Percentiles rank a stretch among this genome's conserved stretches.
Conservation (phyloP, 148 eudicot species). For the Chenopodium suecicum region DNA sequence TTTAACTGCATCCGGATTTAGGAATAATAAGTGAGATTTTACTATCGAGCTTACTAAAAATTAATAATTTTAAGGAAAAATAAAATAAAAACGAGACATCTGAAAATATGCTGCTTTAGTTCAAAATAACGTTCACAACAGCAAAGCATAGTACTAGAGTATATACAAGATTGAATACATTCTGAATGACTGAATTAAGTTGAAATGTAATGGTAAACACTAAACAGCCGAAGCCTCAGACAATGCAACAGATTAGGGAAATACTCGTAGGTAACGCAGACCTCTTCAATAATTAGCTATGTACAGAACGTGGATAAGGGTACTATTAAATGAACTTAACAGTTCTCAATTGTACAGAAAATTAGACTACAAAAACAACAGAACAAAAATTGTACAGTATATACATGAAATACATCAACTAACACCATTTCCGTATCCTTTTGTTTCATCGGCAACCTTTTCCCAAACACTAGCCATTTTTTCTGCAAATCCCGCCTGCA, state of each 20-base stretch:
- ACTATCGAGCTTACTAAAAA: too few species aligned
- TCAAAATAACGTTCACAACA: not conserved
- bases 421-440: constrained; percentile 44
- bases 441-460: constrained; percentile 87
- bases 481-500: constrained; percentile 97
- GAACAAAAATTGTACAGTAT: constrained; percentile 16
- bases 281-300: constrained; percentile 13
- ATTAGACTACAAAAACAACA: constrained; percentile 21
- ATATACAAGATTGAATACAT: not conserved
- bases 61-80: too few species aligned
- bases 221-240: not conserved
- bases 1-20: too few species aligned
- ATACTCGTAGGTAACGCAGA: not conserved
- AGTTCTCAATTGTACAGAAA: constrained; percentile 18
- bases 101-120: not conserved
- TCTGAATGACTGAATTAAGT: not conserved
- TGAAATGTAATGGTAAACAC: not conserved
- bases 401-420: constrained; percentile 33
- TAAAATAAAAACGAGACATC: too few species aligned
- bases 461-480: constrained; percentile 89
- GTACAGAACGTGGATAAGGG: constrained; percentile 13
- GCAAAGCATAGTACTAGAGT: not conserved
- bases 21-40: too few species aligned
- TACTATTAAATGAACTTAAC: not conserved
- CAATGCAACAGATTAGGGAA: not conserved